Evolutionary conservation across 2,329 filamentous ascomycete genomes (phyloP), one percentile per base, ranked within the genome.

Genomic region (Dactylellina parvicollis): DNA sequence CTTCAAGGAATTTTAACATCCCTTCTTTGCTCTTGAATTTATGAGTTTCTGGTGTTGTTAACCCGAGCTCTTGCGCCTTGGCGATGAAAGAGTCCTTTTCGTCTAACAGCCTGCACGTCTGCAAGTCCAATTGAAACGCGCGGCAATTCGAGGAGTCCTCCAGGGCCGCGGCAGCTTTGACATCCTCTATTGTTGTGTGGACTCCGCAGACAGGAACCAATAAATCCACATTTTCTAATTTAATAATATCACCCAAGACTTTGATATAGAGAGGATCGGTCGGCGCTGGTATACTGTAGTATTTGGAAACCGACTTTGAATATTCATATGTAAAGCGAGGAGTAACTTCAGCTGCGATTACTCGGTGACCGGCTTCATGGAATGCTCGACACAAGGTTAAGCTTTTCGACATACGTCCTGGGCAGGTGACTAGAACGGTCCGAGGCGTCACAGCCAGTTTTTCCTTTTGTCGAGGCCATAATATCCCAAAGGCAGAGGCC

Each of bases 31-130:
- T 87, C 0, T 83, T 83, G 12, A 91, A 85, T 7, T 83, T 78
- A 59, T 85, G 80, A 0, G 83, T 86, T 38, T 85, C 82, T 0
- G 87, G 86, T 0, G 85, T 81, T 0, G 82, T 82, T 0, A 91
- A 82, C 0, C 84, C 85, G 0, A 89, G 81, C 0, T 82, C 80
- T 1, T 80, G 78, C 1, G 88, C 85, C 73, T 87, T 85, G 3
- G 85, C 81, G 57, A 88, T 86, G 78, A 93, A 93, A 0, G 83
- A 81, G 70, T 88, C 84, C 77, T 91, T 90, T 62, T 88, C 85
- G 75, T 90, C 86, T 38, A 92, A 16, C 8, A 42, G 18, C 14
- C 22, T 46, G 9, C 12, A 5, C 12, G 18, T 57, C 16, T n/a
- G 4, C 10, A 52, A 12, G 18, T 36, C 28, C 2, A 34, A 34